phyloP scores from a whole-genome alignment of 1,284 basidiomycete genomes.

The Ustilago curta region DNA sequence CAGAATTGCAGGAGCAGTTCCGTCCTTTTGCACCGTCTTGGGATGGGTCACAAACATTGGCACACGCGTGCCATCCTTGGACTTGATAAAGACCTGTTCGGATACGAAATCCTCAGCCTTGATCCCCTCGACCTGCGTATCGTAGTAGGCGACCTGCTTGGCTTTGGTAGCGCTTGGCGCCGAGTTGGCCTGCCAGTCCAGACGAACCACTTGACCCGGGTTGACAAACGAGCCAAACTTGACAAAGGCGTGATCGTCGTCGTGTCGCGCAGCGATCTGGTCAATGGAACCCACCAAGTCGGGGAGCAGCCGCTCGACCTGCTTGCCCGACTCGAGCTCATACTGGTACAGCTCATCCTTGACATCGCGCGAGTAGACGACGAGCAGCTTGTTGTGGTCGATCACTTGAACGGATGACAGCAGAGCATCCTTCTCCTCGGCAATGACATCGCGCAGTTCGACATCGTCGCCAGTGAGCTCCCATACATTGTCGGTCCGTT shows the following conservation, averaged over 20 bases:
- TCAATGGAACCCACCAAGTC: conserved; percentile 79
- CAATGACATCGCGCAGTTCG: conserved; percentile 76
- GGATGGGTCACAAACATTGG: conserved; percentile 89
- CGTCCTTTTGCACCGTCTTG: conserved; percentile 79
- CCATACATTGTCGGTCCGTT: conserved; percentile 50
- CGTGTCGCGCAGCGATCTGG: conserved; percentile 73
- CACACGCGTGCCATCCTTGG: conserved; percentile 83
- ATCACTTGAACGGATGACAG: conserved; percentile 75
- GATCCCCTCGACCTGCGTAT: conserved; percentile 77
- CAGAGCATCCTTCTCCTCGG: conserved; percentile 77
- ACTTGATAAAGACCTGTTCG: conserved; percentile 75
- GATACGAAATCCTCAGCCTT: conserved; percentile 79
- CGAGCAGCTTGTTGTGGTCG: conserved; percentile 75
- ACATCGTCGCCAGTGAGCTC: conserved; percentile 52
- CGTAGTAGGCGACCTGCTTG: conserved; percentile 73
- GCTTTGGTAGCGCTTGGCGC: conserved; percentile 58
- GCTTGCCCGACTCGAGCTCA: conserved; percentile 74
- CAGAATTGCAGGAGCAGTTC: conserved; percentile 81
- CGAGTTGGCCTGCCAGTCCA: conserved; percentile 51
- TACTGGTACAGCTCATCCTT: conserved; percentile 85
- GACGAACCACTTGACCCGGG: conserved; percentile 75
- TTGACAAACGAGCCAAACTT: conserved; percentile 79
- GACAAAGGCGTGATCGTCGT: conserved; percentile 78
- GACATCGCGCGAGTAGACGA: conserved; percentile 82
- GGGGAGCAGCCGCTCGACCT: conserved; percentile 75